phyloP scores from a whole-genome alignment of 202 grass and related monocot genomes.

The Zoysia matrella region DNA sequence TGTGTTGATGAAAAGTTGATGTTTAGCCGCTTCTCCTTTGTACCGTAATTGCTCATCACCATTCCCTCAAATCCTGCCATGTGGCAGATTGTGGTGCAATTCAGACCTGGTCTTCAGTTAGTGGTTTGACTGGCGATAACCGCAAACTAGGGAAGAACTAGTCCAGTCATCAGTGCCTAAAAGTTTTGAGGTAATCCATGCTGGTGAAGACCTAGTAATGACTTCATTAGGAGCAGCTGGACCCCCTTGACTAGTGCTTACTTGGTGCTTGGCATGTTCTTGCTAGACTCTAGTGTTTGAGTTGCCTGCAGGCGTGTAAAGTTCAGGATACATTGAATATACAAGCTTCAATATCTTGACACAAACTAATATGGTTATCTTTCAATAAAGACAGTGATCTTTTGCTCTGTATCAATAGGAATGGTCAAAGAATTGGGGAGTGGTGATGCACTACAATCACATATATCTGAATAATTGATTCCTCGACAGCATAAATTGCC shows the following conservation, averaged over 20 bases:
- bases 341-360: not conserved
- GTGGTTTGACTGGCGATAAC: conserved; percentile 37
- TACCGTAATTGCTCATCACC: conserved; percentile 12
- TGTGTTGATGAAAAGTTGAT: conserved; percentile 44
- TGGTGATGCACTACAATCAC: conserved; percentile 34
- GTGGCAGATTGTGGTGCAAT: conserved; percentile 27
- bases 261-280: conserved; percentile 9
- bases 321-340: not conserved
- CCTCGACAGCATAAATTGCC: not conserved
- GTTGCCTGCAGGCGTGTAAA: not conserved
- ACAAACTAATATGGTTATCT: not conserved
- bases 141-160: conserved; percentile 34
- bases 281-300: not conserved
- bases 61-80: conserved; percentile 40
- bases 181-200: conserved; percentile 34
- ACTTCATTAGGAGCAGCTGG: conserved; percentile 19
- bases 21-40: conserved; percentile 30
- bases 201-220: conserved; percentile 13
- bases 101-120: conserved; percentile 36
- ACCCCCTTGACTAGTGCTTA: not conserved
- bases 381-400: not conserved
- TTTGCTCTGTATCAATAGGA: too few species aligned
- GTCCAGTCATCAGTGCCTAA: conserved; percentile 42
- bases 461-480: not conserved
- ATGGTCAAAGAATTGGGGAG: not conserved